Evolutionary conservation across 805 yeast genomes (phyloP), one percentile per base, ranked within the genome.

Genomic region (Candida manassasensis): DNA sequence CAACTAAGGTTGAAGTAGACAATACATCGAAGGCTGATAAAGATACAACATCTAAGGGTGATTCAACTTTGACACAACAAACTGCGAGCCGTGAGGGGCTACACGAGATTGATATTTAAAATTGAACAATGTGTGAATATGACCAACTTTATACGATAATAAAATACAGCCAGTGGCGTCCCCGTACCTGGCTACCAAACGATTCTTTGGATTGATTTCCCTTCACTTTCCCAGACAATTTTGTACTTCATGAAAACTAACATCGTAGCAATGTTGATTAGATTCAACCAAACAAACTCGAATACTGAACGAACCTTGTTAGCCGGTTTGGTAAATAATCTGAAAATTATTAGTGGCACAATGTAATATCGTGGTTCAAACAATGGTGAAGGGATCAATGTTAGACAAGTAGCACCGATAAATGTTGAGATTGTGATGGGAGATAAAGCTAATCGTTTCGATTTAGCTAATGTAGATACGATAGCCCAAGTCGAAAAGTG

Each of bases 311-410:
- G 64, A 17, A 47, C 27, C 21, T 40, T 21, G 30, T 40, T 32
- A 36, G 36, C 19, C 39, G 56, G 38, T 28, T 43, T 16, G 33
- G 47, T 15, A 38, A 77, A 70, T 2, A 85, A 35, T 47, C 97
- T 73, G 77, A 89, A 87, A 26, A 88, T 57, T 9, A 84, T 54
- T 52, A 75, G 79, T 3, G 97, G 97, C 4, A 87, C 48, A 32
- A 90, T 84, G 56, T 82, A 93, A 55, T 93, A 93, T 39, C 98
- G 74, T 32, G 97, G 96, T 58, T 93, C 98, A 50, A 93, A 80
- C 44, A 93, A 66, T 4, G 97, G 98, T 0, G 96, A 81, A 14
- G 97, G 96, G 0, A 84, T 74, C 14, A 93, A 66, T 0, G 93
- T 82, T 4, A 77, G 55, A 1, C 69, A 48, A 0, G 76, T 65